Evolutionary conservation across 169 alveolate genomes (phyloP).

Genomic region (Plasmodium gonderi): DNA sequence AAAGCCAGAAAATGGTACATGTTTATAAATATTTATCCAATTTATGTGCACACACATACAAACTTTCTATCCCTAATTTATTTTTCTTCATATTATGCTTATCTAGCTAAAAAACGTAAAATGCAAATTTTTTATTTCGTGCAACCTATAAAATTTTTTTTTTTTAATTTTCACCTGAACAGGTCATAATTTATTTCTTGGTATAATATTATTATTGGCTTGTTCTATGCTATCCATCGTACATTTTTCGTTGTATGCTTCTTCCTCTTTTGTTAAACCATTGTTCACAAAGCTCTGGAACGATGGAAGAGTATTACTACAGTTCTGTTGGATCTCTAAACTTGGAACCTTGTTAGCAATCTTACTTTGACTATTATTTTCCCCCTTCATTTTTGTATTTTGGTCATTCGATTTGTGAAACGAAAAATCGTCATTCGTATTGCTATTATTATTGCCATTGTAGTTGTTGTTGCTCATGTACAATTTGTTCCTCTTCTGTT

Average conservation of each 20-base stretch:
- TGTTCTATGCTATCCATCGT: not conserved
- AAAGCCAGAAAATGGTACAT: too few relatives aligned
- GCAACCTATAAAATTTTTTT: too few relatives aligned
- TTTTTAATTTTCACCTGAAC: not conserved
- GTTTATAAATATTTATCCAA: not conserved
- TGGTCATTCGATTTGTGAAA: not conserved
- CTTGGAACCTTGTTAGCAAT: not conserved
- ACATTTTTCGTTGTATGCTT: not conserved
- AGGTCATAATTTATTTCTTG: not conserved
- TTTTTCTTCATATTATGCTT: not conserved
- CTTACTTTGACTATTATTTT: not conserved
- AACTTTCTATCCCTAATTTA: not conserved
- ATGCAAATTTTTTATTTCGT: not conserved
- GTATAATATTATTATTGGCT: not conserved
- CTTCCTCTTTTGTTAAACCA: not conserved
- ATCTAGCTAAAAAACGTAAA: too few relatives aligned
- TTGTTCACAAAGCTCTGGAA: not conserved
- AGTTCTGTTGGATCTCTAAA: not conserved
- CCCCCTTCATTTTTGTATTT: not conserved
- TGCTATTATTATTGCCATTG: not conserved
- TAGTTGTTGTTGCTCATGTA: not conserved
- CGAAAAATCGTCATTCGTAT: not conserved
- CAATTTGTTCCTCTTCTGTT: slow-evolving; percentile 8
- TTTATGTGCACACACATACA: not conserved
- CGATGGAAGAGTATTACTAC: not conserved